These are phyloP conservation scores for Leavenworthia alabamica DNA, from an alignment of 345 rosid genomes.

Conservation along the genomic window DNA sequence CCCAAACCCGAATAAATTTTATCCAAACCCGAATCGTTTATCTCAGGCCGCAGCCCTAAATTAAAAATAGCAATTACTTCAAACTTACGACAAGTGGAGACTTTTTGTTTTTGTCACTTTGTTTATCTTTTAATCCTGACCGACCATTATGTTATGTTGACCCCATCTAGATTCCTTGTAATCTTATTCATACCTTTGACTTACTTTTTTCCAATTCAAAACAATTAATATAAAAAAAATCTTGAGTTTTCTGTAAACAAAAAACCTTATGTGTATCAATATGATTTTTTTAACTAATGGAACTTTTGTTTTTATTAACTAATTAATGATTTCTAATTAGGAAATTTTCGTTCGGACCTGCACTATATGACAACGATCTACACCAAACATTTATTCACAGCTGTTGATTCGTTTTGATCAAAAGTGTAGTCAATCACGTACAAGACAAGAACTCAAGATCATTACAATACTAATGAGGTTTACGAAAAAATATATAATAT, in stretches of 20 bases:
- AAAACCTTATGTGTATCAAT: not conserved
- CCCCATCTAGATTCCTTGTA: not conserved
- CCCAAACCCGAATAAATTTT: too few species aligned
- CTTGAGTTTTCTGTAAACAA: not conserved
- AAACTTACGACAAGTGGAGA: slow-evolving; percentile 1
- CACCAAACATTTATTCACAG: not conserved
- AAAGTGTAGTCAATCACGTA: slow-evolving; percentile 14
- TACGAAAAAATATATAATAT: not conserved
- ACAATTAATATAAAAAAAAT: not conserved
- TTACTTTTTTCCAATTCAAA: not conserved
- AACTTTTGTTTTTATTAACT: too few species aligned
- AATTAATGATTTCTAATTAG: too few species aligned
- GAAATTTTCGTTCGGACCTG: not conserved
- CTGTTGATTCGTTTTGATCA: not conserved
- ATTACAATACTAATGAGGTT: not conserved
- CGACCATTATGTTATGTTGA: slow-evolving; percentile 17
- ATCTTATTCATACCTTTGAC: not conserved
- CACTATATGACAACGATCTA: not conserved
- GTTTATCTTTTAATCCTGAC: slow-evolving; percentile 1
- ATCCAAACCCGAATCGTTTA: too few species aligned
- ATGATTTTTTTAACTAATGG: too few species aligned
- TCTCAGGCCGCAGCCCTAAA: too few species aligned
- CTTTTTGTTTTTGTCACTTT: slow-evolving; percentile 4
- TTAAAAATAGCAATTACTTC: not conserved
- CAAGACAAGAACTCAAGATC: not conserved